Conservation (phyloP, 2,329 filamentous ascomycete genomes). For the Malbranchea zuffiana region DNA sequence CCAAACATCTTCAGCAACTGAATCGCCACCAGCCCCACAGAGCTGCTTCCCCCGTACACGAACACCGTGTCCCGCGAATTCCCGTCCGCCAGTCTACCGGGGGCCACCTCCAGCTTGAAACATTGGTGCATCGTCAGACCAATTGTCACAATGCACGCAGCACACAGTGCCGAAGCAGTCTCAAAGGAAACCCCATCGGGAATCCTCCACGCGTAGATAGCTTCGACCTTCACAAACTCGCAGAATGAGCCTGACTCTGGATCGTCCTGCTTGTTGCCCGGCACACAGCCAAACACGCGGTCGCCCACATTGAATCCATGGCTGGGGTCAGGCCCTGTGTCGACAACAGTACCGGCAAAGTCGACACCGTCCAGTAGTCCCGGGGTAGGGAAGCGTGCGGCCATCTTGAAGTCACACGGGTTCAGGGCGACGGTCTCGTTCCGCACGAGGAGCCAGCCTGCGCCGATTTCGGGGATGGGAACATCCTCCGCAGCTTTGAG, state of each 20-base stretch:
- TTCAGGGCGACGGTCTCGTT: conserved; percentile 18
- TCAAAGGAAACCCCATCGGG: conserved; percentile 24
- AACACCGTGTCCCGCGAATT: conserved; percentile 32
- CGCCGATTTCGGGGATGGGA: conserved; percentile 1
- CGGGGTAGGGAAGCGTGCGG: conserved; percentile 14
- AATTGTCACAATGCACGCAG: conserved; percentile 25
- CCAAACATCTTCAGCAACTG: conserved; percentile 18
- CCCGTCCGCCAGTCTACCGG: conserved; percentile 14
- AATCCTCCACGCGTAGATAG: conserved; percentile 23
- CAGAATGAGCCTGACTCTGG: conserved; percentile 28
- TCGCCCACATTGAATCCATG: conserved; percentile 21
- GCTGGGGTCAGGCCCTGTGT: conserved; percentile 8
- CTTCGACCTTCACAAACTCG: conserved; percentile 24
- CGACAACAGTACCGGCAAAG: conserved; percentile 12
- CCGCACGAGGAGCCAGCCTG: conserved; percentile 13
- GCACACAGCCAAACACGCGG: conserved; percentile 25
- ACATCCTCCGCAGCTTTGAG: conserved; percentile 1
- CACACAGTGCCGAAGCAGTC: conserved; percentile 24
- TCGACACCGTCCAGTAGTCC: conserved; percentile 13
- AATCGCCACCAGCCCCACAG: conserved; percentile 33
- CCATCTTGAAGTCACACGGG: conserved; percentile 20
- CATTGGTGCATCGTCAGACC: conserved; percentile 24
- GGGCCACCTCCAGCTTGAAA: conserved; percentile 20
- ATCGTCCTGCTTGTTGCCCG: conserved; percentile 22
- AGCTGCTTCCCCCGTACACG: conserved; percentile 38